phyloP scores from a whole-genome alignment of 148 eudicot genomes.

The Dysphania ambrosioides region DNA sequence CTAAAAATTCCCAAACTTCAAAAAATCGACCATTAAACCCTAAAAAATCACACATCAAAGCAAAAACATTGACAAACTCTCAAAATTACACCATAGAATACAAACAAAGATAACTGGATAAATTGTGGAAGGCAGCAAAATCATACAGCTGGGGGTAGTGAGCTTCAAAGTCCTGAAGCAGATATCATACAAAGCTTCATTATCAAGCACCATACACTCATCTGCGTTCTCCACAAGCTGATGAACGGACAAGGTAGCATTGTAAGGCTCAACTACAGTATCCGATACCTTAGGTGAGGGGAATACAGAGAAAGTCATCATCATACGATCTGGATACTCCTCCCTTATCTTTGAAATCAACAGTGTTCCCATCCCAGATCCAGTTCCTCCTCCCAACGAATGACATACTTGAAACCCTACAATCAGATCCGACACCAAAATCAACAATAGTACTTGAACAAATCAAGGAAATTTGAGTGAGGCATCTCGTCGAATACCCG shows the following conservation, averaged over 20 bases:
- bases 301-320: slow-evolving; percentile 73
- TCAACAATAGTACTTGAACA: not conserved
- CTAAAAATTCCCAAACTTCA: no score
- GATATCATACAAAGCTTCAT: slow-evolving; percentile 73
- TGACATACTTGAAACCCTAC: slow-evolving; percentile 74
- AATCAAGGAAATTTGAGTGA: no score
- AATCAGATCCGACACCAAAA: not conserved
- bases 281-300: slow-evolving; percentile 78
- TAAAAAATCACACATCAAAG: no score
- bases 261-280: slow-evolving; percentile 74
- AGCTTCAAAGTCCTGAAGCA: slow-evolving; percentile 75
- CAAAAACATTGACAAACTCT: no score
- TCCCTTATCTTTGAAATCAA: slow-evolving; percentile 71
- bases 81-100: not conserved
- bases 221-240: slow-evolving; percentile 84
- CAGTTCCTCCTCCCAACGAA: slow-evolving; percentile 71
- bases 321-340: slow-evolving; percentile 77
- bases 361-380: slow-evolving; percentile 77
- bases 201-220: slow-evolving; percentile 86
- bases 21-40: no score
- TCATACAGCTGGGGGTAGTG: slow-evolving; percentile 80
- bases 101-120: not conserved
- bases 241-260: slow-evolving; percentile 69
- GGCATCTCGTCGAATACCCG: slow-evolving; percentile 13
- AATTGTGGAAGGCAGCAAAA: not conserved